Percentiles rank a stretch among this genome's conserved stretches.
Evolutionary conservation across 192 early-diverging fungal genomes (phyloP).

Genomic region (Backusella tuberculispora): DNA sequence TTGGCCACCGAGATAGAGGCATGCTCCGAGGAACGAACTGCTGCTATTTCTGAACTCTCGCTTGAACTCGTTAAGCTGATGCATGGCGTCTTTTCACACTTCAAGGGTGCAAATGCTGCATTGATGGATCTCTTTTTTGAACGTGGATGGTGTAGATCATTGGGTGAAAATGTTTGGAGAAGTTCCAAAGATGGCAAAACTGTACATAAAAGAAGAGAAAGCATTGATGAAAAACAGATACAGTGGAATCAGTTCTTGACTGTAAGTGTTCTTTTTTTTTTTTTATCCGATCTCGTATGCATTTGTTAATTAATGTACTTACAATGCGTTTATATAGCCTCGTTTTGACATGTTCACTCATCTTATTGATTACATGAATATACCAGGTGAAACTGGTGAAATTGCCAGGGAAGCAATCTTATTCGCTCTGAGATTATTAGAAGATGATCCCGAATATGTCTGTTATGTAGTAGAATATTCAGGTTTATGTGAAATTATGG

Average conservation of each 20-base stretch:
- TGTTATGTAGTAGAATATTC: slow-evolving; percentile 47
- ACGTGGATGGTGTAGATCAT: slow-evolving; percentile 43
- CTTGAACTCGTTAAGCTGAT: slow-evolving; percentile 46
- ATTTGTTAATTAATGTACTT: neutral
- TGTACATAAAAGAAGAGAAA: slow-evolving; percentile 36
- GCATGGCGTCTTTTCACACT: slow-evolving; percentile 45
- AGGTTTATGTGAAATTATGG: slow-evolving; percentile 47
- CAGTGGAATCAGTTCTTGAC: slow-evolving; percentile 41
- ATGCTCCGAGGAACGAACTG: slow-evolving; percentile 37
- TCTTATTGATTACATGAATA: slow-evolving; percentile 45
- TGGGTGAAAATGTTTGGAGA: slow-evolving; percentile 47
- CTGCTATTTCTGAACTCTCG: slow-evolving; percentile 41
- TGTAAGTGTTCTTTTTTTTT: slow-evolving; percentile 3
- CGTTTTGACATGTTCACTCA: slow-evolving; percentile 46
- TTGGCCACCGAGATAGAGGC: slow-evolving; percentile 27
- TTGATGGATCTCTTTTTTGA: slow-evolving; percentile 47
- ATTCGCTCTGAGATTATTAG: slow-evolving; percentile 41
- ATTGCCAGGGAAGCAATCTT: slow-evolving; percentile 47
- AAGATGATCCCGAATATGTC: slow-evolving; percentile 44
- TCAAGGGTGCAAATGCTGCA: slow-evolving; percentile 45
- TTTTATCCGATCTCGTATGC: no score
- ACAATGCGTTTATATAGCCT: slow-evolving; percentile 25
- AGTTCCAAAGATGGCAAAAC: slow-evolving; percentile 38
- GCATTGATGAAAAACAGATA: slow-evolving; percentile 38
- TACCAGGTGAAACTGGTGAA: slow-evolving; percentile 47